phyloP scores from a whole-genome alignment of 371 early-diverging fungal species.

The Capniomyces stellatus region DNA sequence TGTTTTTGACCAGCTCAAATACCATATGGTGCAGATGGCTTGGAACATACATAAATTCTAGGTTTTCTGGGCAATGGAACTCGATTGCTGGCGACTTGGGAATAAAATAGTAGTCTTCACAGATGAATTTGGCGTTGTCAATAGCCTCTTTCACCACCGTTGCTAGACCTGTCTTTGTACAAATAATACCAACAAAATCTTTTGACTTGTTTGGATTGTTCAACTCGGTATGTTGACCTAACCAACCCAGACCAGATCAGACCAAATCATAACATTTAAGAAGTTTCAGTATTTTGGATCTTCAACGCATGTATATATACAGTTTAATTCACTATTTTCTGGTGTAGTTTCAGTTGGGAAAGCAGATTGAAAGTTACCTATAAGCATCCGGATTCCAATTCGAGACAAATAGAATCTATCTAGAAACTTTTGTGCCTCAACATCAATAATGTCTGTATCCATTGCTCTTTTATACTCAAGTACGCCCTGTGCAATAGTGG shows the following conservation, averaged over 20 bases:
- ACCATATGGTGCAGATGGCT: conserved; percentile 91
- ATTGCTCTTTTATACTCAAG: conserved; percentile 70
- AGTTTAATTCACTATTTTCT: too few relatives aligned
- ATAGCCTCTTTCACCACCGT: conserved; percentile 72
- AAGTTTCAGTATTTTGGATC: too few relatives aligned
- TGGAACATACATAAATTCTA: conserved; percentile 93
- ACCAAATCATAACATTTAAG: too few relatives aligned
- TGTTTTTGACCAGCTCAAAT: conserved; percentile 94
- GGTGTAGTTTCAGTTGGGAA: too few relatives aligned
- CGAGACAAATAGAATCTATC: conserved; percentile 96
- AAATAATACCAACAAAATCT: conserved; percentile 90
- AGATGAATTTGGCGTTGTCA: conserved; percentile 78
- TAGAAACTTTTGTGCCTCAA: conserved; percentile 74
- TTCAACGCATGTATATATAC: too few relatives aligned
- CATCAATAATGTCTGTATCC: conserved; percentile 41
- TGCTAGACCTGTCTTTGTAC: conserved; percentile 67
- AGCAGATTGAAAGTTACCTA: too few relatives aligned
- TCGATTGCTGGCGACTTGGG: conserved; percentile 66
- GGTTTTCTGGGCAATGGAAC: conserved; percentile 59
- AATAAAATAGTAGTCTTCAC: conserved; percentile 79
- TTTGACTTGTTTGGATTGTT: conserved; percentile 35
- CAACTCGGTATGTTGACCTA: conserved; percentile 60
- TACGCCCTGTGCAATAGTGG: conserved; percentile 87
- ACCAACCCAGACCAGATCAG: too few relatives aligned
- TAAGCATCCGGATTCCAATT: conserved; percentile 93